These are phyloP conservation scores for Boletus vermiculosoides DNA, from an alignment of 768 basidiomycete genomes.

Conservation along the genomic window DNA sequence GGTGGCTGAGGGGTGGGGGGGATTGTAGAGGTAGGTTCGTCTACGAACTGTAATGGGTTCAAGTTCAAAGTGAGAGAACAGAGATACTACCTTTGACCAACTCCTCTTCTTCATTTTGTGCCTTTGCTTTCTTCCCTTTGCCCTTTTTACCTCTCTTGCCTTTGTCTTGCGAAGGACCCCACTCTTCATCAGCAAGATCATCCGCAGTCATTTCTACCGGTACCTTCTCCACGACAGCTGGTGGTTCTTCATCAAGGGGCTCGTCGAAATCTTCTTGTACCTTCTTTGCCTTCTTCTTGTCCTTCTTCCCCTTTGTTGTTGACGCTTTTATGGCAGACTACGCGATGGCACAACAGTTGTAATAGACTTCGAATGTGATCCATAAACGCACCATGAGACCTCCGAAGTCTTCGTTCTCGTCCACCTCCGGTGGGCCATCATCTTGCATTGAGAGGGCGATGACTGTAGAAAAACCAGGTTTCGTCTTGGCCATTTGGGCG, in stretches of 20 bases:
- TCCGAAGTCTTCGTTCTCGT: conserved; percentile 67
- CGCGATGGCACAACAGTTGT: background rate
- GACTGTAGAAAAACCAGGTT: conserved; percentile 50
- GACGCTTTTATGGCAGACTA: conserved; percentile 67
- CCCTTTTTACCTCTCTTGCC: conserved; percentile 24
- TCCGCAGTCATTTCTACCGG: conserved; percentile 62
- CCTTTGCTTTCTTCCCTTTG: conserved; percentile 22
- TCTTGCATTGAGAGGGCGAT: conserved; percentile 45
- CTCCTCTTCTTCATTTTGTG: conserved; percentile 15
- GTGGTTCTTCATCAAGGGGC: conserved; percentile 26
- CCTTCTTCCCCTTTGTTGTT: conserved; percentile 50
- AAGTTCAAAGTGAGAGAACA: background rate
- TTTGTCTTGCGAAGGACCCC: conserved; percentile 44
- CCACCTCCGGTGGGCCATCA: conserved; percentile 41
- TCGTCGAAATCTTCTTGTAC: conserved; percentile 33
- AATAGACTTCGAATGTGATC: background rate
- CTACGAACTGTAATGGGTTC: conserved; percentile 10
- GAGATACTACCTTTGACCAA: conserved; percentile 9
- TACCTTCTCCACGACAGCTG: conserved; percentile 34
- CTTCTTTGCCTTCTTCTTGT: conserved; percentile 50
- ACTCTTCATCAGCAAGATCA: conserved; percentile 72
- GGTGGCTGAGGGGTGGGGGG: conserved; percentile 27
- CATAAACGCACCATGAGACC: conserved; percentile 66
- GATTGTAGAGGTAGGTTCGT: conserved; percentile 24
- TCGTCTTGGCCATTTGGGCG: conserved; percentile 27